Evolutionary conservation across 2,329 filamentous ascomycete genomes (phyloP), one percentile per base, ranked within the genome.

Genomic region (Xylaria sp.): DNA sequence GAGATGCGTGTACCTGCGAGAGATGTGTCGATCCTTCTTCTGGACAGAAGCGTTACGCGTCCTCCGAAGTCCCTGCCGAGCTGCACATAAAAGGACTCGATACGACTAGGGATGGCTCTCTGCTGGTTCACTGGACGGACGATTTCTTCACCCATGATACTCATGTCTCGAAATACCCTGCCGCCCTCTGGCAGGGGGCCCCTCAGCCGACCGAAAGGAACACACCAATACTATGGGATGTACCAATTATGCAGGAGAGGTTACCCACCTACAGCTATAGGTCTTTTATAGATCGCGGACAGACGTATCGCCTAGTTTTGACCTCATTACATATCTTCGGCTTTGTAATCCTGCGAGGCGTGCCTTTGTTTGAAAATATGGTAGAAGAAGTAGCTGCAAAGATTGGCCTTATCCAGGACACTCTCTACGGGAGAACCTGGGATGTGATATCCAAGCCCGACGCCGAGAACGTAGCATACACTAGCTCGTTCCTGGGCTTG

Each of bases 401-500:
- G 60, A 92, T 98, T 67, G 94, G 94, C 1, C 88, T 88, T 39
- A 82, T 98, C 30, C 92, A 93, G 75, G 90, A 93, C 74, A 96
- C 94, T 7, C 96, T 98, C 77, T 98, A 98, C 79, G 96, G 96
- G 50, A 84, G 86, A 73, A 97, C 93, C 0, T 98, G 94, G 89
- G 92, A 98, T 79, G 95, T 98, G 12, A 88, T 89, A 62, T 93
- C 90, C 3, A 91, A 97, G 61, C 90, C 92, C 1, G 79, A 93
- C 64, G 93, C 94, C 27, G 94, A 95, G 77, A 98, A 98, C 78
- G 92, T 98, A 3, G 95, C 96, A 9, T 94, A 98, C 81, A 98
- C 95, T 0, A 90, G 87, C 75, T 86, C 90, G 57, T 90, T 90
- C 75, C 88, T 98, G 1, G 93, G 92, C 17, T 89, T 98, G 56